Base-by-base conservation (phyloP, 805 yeast species). In the Candida sakaeoensis region DNA sequence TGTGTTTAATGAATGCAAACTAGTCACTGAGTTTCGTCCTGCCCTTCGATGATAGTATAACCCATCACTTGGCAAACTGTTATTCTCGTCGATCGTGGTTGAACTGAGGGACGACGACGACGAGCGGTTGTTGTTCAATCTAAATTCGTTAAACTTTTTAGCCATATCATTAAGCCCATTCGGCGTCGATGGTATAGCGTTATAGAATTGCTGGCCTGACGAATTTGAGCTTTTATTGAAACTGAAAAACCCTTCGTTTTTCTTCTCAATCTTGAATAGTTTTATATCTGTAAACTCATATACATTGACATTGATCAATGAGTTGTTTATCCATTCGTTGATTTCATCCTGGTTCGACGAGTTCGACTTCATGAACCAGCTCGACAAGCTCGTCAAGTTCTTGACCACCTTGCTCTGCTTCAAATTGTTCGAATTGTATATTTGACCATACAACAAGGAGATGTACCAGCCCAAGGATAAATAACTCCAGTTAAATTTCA, bases 401-500 rank as follows among this genome's bases (percentile, higher is more conserved):
- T 69, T 55, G 13, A 74, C 68, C 21, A 60, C 51, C 4, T 66
- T 57, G 46, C 63, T 77, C 43, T 58, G 68, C 62, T 48, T 77
- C 48, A 70, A 50, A 19, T 57, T 57, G 34, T 50, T 58, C 4
- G 62, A 44, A 38, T 54, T 48, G 49, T 70, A 83, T 0, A 83
- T 70, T 23, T 66, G 61, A 2, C 80, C 77, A 80, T 85, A 83
- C 18, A 85, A 51, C 8, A 83, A 63, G 4, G 84, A 72, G 28
- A 74, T 69, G 57, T 85, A 85, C 95, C 95, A 86, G 0, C 89
- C 90, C 17, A 85, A 61, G 0, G 86, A 79, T 17, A 70, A 53
- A 39, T 63, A 63, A 28, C 76, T 72, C 95, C 95, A 86, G 4
- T 62, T 55, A 48, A 85, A 82, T 43, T 55, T 65, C 45, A 82